phyloP scores from a whole-genome alignment of 352 stramenopile genomes.

The Phytophthora capsici region DNA sequence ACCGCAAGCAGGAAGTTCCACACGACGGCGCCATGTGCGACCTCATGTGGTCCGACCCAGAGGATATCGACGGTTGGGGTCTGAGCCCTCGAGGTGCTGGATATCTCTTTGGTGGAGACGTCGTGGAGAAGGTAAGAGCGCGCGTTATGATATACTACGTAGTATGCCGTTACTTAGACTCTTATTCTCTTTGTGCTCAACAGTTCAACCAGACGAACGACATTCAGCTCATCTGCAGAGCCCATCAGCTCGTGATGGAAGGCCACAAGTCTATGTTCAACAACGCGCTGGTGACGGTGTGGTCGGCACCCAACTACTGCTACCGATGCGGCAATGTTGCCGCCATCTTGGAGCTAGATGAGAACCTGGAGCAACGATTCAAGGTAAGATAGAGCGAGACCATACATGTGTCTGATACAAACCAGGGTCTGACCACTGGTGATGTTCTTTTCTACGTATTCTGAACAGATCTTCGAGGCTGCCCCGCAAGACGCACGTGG shows the following conservation, averaged over 20 bases:
- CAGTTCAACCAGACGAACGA: slow-evolving; percentile 99
- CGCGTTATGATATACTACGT: no score
- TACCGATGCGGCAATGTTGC: slow-evolving; percentile 99
- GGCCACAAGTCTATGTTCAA: slow-evolving; percentile 97
- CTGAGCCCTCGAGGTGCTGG: slow-evolving; percentile 96
- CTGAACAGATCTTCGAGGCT: slow-evolving; percentile 96
- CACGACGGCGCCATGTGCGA: slow-evolving; percentile 99
- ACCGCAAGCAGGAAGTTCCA: slow-evolving; percentile 99
- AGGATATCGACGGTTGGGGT: slow-evolving; percentile 99
- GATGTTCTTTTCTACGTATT: slow-evolving; percentile 15
- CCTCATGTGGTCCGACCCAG: slow-evolving; percentile 94
- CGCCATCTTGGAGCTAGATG: slow-evolving; percentile 98
- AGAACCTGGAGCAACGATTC: slow-evolving; percentile 93
- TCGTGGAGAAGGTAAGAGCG: slow-evolving; percentile 91
- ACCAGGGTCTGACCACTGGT: slow-evolving; percentile 25
- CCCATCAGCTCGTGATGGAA: slow-evolving; percentile 97
- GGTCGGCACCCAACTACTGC: slow-evolving; percentile 99
- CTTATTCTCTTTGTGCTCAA: slow-evolving; percentile 5
- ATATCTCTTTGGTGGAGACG: slow-evolving; percentile 98
- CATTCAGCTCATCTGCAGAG: slow-evolving; percentile 97
- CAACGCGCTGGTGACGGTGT: slow-evolving; percentile 98
- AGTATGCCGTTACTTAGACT: not conserved
- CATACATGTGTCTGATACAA: slow-evolving; percentile 1
- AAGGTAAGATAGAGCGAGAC: slow-evolving; percentile 53
- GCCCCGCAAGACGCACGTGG: slow-evolving; percentile 96